phyloP scores from a whole-genome alignment of 75 land plant species.

The Pinus tabuliformis region DNA sequence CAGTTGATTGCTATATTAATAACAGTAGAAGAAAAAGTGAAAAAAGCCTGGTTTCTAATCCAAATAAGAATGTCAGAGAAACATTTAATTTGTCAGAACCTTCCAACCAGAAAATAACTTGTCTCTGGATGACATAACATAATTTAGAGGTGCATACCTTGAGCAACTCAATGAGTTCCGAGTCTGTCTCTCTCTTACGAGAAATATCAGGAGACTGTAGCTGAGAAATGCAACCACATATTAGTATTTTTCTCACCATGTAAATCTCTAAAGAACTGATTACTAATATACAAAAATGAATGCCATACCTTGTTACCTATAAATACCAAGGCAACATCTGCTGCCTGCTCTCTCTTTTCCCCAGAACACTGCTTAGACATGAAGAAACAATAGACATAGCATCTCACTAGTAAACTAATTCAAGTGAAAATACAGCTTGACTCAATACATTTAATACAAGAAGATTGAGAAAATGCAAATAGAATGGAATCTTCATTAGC shows the following conservation, averaged over 20 bases:
- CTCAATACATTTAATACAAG: not conserved
- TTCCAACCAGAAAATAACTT: not conserved
- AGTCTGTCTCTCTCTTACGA: not conserved
- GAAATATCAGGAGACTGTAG: not conserved
- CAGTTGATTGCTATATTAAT: not conserved
- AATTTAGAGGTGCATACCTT: not conserved
- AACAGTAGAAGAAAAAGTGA: not conserved
- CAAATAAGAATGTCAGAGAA: not conserved
- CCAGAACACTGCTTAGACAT: slow-evolving; percentile 1
- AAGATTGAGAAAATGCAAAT: not conserved
- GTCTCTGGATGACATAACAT: not conserved
- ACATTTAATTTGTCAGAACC: not conserved
- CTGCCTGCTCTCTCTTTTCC: slow-evolving; percentile 6
- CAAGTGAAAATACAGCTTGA: not conserved
- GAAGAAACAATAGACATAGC: not conserved
- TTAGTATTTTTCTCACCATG: not conserved
- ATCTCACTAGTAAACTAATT: not conserved
- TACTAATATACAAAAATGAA: not conserved
- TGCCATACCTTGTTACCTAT: slow-evolving; percentile 6
- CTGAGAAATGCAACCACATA: not conserved
- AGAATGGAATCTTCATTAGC: not conserved
- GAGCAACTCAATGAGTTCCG: slow-evolving; percentile 6
- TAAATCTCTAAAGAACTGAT: not conserved
- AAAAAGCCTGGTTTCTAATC: not conserved
- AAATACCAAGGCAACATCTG: slow-evolving; percentile 3